A percentile compares a stretch with the other conserved stretches of the same genome.
These are phyloP conservation scores for Pichia kluyveri DNA, from an alignment of 805 yeast species.

Conservation along the genomic window DNA sequence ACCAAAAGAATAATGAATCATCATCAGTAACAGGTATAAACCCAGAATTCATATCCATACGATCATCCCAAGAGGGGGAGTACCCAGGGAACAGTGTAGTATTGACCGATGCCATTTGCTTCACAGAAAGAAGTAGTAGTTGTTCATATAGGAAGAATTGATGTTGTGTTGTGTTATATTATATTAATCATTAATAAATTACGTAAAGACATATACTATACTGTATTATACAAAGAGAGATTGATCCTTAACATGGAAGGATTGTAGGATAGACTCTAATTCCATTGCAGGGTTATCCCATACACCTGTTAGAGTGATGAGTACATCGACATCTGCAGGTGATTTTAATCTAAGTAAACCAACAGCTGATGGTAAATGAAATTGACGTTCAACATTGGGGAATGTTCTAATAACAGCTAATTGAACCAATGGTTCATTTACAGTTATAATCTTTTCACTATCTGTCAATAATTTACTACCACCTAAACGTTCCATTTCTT, in stretches of 20 bases:
- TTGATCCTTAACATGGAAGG: background rate
- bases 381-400: slow-evolving; percentile 38
- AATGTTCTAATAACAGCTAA: slow-evolving; percentile 27
- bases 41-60: slow-evolving; percentile 10
- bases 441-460: background rate
- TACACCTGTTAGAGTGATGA: background rate
- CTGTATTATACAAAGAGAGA: background rate
- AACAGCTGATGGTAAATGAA: slow-evolving; percentile 29
- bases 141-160: too few species aligned
- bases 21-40: slow-evolving; percentile 4
- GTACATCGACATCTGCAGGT: slow-evolving; percentile 2
- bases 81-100: slow-evolving; percentile 4
- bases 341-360: background rate
- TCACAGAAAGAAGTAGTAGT: background rate
- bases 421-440: background rate
- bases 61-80: background rate
- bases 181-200: too few species aligned
- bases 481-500: slow-evolving; percentile 41
- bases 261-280: background rate
- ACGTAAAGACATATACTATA: too few species aligned
- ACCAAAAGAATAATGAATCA: slow-evolving; percentile 63
- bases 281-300: too few species aligned
- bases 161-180: too few species aligned
- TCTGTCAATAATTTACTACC: background rate
- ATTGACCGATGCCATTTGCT: background rate